Evolutionary conservation across 148 eudicot species (phyloP).

Genomic region (Rhododendron henanense): DNA sequence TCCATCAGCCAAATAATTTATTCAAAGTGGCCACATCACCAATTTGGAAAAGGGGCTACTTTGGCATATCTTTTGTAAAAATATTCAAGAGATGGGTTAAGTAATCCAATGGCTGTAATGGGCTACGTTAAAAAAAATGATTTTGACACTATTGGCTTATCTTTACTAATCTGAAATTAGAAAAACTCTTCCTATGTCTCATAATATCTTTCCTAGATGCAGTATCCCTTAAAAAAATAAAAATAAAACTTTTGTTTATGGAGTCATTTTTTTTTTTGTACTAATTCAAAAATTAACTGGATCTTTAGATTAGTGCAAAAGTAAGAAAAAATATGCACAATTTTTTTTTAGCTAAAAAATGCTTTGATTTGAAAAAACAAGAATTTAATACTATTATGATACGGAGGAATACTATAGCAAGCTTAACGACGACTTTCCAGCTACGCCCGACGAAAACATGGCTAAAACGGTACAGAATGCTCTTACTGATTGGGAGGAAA

Average conservation of each 20-base stretch:
- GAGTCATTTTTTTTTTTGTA: background rate
- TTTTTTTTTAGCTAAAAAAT: background rate
- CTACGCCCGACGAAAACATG: background rate
- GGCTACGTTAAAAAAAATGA: background rate
- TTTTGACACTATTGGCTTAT: too few relatives aligned
- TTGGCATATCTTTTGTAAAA: background rate
- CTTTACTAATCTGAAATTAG: background rate
- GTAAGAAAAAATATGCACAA: background rate
- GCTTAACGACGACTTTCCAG: background rate
- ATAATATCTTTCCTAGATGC: background rate
- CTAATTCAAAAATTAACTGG: too few relatives aligned
- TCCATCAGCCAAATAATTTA: background rate
- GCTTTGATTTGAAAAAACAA: background rate
- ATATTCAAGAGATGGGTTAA: background rate
- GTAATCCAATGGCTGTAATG: background rate
- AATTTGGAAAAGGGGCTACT: background rate
- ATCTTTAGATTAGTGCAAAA: background rate
- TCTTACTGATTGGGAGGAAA: background rate
- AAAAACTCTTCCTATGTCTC: too few relatives aligned
- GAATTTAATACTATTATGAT: background rate
- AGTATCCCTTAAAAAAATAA: background rate
- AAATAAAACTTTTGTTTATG: background rate
- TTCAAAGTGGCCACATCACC: background rate
- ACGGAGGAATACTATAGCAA: background rate
- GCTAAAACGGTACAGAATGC: background rate